phyloP scores from a whole-genome alignment of 805 yeast genomes.

The Candida maesae region DNA sequence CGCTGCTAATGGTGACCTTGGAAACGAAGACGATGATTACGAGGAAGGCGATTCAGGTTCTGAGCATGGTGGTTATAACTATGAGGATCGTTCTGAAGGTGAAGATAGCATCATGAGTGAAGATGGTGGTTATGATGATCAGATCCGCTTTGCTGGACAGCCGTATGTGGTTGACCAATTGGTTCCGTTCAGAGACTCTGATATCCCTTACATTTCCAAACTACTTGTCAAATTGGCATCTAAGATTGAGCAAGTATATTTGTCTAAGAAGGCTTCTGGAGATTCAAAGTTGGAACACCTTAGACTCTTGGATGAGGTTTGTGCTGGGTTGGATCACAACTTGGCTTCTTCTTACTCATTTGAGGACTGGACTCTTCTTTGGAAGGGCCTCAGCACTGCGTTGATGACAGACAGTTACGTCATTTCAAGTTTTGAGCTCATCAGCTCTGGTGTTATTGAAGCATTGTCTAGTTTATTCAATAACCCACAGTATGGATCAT shows the following conservation, averaged over 20 bases:
- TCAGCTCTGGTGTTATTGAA: constrained; percentile 61
- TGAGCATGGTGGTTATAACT: constrained; percentile 7
- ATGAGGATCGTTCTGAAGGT: not conserved
- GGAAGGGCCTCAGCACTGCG: constrained; percentile 37
- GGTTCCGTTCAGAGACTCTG: constrained; percentile 9
- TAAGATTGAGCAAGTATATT: constrained; percentile 30
- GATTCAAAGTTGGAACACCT: constrained; percentile 27
- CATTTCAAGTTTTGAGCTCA: constrained; percentile 72
- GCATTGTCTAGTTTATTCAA: constrained; percentile 36
- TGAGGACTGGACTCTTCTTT: constrained; percentile 31
- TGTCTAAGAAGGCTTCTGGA: constrained; percentile 23
- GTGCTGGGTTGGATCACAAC: constrained; percentile 14
- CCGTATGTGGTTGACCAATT: not conserved
- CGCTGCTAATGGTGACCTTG: constrained; percentile 20
- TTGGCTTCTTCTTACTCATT: constrained; percentile 13
- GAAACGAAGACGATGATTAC: constrained; percentile 9
- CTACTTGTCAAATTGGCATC: constrained; percentile 17
- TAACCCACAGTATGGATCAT: constrained; percentile 23
- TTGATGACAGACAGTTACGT: constrained; percentile 29
- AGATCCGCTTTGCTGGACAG: constrained; percentile 13
- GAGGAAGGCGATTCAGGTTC: constrained; percentile 12
- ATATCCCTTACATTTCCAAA: constrained; percentile 6
- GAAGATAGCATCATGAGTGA: constrained; percentile 17
- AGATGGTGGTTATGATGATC: constrained; percentile 24
- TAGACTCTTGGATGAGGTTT: constrained; percentile 27